Percentiles rank a stretch among this genome's conserved stretches.
phyloP scores from a whole-genome alignment of 225 moss, liverwort and hornwort species.

The Marchantia polymorpha region DNA sequence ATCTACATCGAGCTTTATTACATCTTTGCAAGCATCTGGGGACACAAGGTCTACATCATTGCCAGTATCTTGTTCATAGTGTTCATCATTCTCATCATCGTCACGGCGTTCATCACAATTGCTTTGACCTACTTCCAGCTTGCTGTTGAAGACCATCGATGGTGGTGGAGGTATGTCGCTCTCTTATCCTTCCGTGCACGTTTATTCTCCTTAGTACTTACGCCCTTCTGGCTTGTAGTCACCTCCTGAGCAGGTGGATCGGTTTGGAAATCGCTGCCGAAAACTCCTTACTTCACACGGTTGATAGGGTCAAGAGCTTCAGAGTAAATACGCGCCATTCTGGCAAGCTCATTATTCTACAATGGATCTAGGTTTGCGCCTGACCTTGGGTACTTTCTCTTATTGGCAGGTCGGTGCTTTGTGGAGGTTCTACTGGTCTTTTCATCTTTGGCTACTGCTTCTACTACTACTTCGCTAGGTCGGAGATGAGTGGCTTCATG shows the following conservation, averaged over 20 bases:
- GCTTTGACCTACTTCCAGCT: constrained; percentile 98
- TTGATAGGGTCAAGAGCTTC: too few species aligned
- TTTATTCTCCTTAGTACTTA: not conserved
- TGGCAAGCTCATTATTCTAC: too few species aligned
- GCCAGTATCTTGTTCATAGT: constrained; percentile 97
- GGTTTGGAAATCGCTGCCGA: too few species aligned
- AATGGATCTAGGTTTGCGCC: too few species aligned
- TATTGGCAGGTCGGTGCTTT: constrained; percentile 68
- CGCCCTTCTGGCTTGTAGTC: not conserved
- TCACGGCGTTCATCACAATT: constrained; percentile 93
- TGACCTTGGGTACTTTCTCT: not conserved
- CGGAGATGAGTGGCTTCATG: constrained; percentile 92
- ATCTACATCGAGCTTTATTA: constrained; percentile 98
- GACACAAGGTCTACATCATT: constrained; percentile 90
- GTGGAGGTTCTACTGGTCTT: constrained; percentile 91
- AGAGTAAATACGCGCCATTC: too few species aligned
- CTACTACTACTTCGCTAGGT: constrained; percentile 85
- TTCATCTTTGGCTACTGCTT: constrained; percentile 98
- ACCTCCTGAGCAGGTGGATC: too few species aligned
- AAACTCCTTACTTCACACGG: too few species aligned
- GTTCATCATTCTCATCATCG: constrained; percentile 96
- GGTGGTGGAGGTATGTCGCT: constrained; percentile 93
- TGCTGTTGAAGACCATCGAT: constrained; percentile 94
- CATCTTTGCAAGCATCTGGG: constrained; percentile 96
- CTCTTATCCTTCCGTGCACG: not conserved